These are phyloP conservation scores for Mucor plumbeus DNA, from an alignment of 371 early-diverging fungal species.

Conservation along the genomic window DNA sequence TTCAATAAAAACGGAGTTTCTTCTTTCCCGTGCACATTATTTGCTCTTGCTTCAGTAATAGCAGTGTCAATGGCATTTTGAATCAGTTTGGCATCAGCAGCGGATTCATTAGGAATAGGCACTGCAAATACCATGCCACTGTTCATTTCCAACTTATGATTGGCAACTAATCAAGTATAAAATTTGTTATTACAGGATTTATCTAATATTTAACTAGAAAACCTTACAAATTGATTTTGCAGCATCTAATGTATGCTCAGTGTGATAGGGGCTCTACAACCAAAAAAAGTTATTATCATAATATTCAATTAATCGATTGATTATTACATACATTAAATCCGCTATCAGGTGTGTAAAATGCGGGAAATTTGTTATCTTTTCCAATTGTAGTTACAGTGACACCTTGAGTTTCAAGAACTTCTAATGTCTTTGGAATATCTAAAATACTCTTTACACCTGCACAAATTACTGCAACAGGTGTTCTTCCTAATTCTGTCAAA, in stretches of 20 bases:
- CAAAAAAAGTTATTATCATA: too few relatives aligned
- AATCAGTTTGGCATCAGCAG: conserved; percentile 64
- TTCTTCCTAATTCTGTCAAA: conserved; percentile 88
- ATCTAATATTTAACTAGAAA: background rate
- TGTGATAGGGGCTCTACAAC: conserved; percentile 64
- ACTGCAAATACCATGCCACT: conserved; percentile 90
- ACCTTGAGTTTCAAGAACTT: conserved; percentile 93
- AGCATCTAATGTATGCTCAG: conserved; percentile 64
- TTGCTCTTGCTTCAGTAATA: conserved; percentile 65
- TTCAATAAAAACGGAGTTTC: conserved; percentile 90
- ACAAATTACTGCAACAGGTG: conserved; percentile 93
- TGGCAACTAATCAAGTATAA: conserved; percentile 54
- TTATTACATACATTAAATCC: conserved; percentile 60
- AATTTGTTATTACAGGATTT: background rate
- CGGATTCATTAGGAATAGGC: conserved; percentile 82
- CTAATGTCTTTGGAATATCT: conserved; percentile 89
- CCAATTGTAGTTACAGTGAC: conserved; percentile 88
- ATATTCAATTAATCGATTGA: background rate
- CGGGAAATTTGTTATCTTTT: conserved; percentile 74
- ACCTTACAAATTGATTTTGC: conserved; percentile 69
- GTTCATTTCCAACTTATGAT: conserved; percentile 63
- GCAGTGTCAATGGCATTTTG: conserved; percentile 76
- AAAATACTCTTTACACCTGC: conserved; percentile 94
- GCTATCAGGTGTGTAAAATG: conserved; percentile 85
- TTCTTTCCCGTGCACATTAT: conserved; percentile 80